Evolutionary conservation across 345 rosid genomes (phyloP), one percentile per base, ranked within the genome.

Genomic region (Ceriops decandra): DNA sequence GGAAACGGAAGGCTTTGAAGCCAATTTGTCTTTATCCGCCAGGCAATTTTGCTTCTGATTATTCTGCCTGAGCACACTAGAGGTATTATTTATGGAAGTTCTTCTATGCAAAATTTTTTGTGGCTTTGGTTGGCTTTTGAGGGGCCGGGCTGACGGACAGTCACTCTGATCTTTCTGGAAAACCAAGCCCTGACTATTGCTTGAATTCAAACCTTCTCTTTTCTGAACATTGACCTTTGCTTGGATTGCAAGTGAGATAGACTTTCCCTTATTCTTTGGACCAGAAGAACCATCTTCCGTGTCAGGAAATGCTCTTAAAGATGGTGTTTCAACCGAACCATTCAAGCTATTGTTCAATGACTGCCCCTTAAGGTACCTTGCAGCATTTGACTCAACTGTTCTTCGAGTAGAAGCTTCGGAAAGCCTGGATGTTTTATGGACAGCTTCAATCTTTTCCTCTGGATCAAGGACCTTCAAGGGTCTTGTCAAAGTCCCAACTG

Each of bases 231-330:
- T 91, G 35, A 83, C 81, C 73, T 95, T 95, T 57, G 96, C 87
- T 87, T 95, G 99, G 60, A 88, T 82, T 71, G 98, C 93, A 73
- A 95, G 93, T 32, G 98, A 88, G 70, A 88, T 74, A 2, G 92
- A 87, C 78, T 84, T 91, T 46, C 81, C 90, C 72, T 79, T 89
- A 27, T 75, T 81, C 78, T 83, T 86, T n/a, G 66, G 36, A 61
- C 73, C 73, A 67, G 83, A 86, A 68, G 79, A 72, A 74, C 79
- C 80, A 72, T 86, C 84, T 73, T 85, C 87, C 51, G 33, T 70
- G 74, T 78, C 87, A 62, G 74, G 22, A 54, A 62, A 74, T 26
- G 69, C 74, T 70, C 81, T 69, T 60, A 64, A 74, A 65, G 85
- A 72, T 58, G 72, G 27, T 35, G 83, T 61, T 27, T 81, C 80